Conservation (phyloP, 2,329 filamentous ascomycete genomes). For the Colletotrichum echinochloae region DNA sequence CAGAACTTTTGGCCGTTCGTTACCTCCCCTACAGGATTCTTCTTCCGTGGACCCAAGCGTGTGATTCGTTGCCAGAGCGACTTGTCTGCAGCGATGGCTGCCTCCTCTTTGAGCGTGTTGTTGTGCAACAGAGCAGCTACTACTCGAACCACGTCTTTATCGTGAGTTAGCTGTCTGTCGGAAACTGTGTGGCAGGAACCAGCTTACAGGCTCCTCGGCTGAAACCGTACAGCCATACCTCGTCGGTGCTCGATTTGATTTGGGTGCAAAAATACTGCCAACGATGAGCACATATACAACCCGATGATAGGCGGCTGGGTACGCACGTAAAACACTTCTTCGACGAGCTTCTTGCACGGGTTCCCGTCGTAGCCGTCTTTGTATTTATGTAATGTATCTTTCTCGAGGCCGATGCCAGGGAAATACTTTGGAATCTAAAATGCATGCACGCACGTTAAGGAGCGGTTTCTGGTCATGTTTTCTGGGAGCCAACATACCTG, state of each 20-base stretch:
- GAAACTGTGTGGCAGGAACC: too few species aligned
- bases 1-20: neutral
- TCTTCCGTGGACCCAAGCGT: neutral
- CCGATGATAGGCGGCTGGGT: neutral
- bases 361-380: constrained; percentile 42
- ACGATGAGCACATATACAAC: neutral
- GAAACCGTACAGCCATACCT: constrained; percentile 56
- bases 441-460: neutral
- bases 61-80: constrained; percentile 16
- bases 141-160: constrained; percentile 49
- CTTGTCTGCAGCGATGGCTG: neutral
- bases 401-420: constrained; percentile 42
- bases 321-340: constrained; percentile 44
- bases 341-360: constrained; percentile 42
- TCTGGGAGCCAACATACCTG: neutral
- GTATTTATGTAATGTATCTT: constrained; percentile 40
- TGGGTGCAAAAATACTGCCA: constrained; percentile 25
- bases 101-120: neutral
- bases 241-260: constrained; percentile 45
- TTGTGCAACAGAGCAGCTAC: constrained; percentile 51
- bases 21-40: neutral
- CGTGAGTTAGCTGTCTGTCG: neutral
- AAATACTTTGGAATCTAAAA: constrained; percentile 33
- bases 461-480: too few species aligned
- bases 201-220: constrained; percentile 51